Evolutionary conservation across 371 early-diverging fungal species (phyloP).

Genomic region (Dinochytrium kinnereticum): DNA sequence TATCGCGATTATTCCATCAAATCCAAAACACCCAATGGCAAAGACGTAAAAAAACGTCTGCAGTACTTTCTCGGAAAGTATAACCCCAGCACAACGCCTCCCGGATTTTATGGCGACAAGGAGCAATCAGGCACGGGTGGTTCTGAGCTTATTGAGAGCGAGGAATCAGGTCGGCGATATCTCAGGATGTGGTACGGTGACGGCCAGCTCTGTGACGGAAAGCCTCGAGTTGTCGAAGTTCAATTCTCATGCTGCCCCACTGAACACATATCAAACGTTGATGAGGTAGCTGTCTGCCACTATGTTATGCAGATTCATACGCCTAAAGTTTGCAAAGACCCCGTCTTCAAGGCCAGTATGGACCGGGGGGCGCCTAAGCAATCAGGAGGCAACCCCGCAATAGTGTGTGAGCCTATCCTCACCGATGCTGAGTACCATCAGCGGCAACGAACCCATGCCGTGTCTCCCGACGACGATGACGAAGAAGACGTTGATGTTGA

Average conservation of each 20-base stretch:
- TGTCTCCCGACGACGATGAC: neutral
- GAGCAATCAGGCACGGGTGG: constrained; percentile 21
- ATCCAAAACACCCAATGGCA: constrained; percentile 3
- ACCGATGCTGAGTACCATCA: neutral
- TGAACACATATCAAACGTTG: constrained; percentile 27
- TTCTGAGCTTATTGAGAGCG: constrained; percentile 28
- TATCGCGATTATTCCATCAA: constrained; percentile 23
- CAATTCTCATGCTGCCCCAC: constrained; percentile 34
- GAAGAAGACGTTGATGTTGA: neutral
- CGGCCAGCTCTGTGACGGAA: constrained; percentile 31
- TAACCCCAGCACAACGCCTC: neutral
- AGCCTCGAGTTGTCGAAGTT: constrained; percentile 27
- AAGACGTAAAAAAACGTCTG: constrained; percentile 1
- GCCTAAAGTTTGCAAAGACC: constrained; percentile 19
- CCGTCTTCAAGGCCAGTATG: neutral
- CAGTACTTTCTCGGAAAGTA: constrained; percentile 28
- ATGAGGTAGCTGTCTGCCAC: constrained; percentile 29
- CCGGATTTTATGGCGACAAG: constrained; percentile 23
- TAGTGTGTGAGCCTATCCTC: constrained; percentile 2
- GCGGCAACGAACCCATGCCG: neutral
- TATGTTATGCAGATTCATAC: constrained; percentile 34
- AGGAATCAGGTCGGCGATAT: constrained; percentile 25
- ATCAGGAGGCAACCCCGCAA: neutral
- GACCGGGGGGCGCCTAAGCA: neutral
- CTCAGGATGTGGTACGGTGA: constrained; percentile 30